phyloP scores from a whole-genome alignment of 257 asterid species.

The Orobanche coerulescens region DNA sequence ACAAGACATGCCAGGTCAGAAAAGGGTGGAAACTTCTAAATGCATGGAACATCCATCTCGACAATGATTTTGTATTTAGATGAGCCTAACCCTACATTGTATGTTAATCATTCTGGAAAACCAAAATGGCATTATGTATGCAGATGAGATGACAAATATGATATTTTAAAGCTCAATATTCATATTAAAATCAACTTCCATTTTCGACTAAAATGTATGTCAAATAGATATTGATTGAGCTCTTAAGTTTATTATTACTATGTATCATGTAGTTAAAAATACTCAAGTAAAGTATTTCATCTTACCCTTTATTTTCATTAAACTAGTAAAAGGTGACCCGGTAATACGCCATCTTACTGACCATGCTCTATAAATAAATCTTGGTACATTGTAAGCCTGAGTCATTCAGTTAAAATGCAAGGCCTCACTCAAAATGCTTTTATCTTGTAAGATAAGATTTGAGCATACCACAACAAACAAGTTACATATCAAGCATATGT shows the following conservation, averaged over 20 bases:
- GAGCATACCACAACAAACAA: neutral
- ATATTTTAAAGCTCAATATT: neutral
- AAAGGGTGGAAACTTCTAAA: neutral
- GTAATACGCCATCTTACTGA: neutral
- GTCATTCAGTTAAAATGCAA: neutral
- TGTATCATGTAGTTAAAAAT: neutral
- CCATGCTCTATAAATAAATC: neutral
- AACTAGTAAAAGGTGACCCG: neutral
- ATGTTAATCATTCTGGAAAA: neutral
- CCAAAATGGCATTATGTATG: neutral
- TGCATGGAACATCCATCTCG: neutral
- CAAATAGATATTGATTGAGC: neutral
- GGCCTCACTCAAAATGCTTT: neutral
- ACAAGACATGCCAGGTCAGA: neutral
- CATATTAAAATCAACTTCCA: neutral
- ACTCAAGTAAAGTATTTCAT: neutral
- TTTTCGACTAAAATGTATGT: neutral
- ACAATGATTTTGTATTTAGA: neutral
- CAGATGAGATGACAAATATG: neutral
- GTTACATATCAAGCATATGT: neutral
- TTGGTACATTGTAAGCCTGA: neutral
- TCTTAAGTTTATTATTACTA: neutral
- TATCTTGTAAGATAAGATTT: neutral
- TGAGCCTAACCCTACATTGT: neutral
- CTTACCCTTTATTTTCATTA: neutral